Evolutionary conservation across 2,329 filamentous ascomycete species (phyloP).

Genomic region (Claviceps sp.): DNA sequence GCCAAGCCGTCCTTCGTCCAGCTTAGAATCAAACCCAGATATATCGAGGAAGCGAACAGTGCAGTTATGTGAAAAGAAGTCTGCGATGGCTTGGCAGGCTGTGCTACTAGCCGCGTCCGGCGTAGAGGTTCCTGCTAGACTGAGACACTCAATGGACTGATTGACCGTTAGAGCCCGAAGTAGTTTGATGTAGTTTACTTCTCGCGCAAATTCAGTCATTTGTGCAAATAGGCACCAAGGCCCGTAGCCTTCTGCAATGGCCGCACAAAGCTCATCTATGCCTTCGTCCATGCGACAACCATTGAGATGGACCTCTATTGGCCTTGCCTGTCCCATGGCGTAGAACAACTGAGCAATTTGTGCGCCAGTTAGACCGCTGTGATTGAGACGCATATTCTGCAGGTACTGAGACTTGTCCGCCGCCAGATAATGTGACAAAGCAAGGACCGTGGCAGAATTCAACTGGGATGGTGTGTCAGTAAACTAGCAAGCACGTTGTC

Average conservation of each 20-base stretch:
- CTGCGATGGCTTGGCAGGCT: constrained; percentile 34
- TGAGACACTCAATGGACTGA: constrained; percentile 36
- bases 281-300: constrained; percentile 40
- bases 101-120: constrained; percentile 30
- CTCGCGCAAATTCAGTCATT: constrained; percentile 43
- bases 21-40: constrained; percentile 42
- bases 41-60: constrained; percentile 40
- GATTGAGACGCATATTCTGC: constrained; percentile 33
- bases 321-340: constrained; percentile 33
- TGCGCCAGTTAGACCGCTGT: constrained; percentile 37
- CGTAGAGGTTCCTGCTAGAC: constrained; percentile 39
- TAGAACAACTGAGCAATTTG: constrained; percentile 37
- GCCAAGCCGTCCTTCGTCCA: constrained; percentile 43
- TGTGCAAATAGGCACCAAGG: constrained; percentile 38
- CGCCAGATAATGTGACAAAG: constrained; percentile 33
- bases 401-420: constrained; percentile 26
- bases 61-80: constrained; percentile 37
- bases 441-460: constrained; percentile 33
- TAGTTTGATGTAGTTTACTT: constrained; percentile 37
- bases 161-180: constrained; percentile 36
- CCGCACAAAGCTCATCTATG: constrained; percentile 34
- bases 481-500: background rate
- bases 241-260: constrained; percentile 32
- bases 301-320: constrained; percentile 35
- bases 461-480: constrained; percentile 20